Evolutionary conservation across 2,329 filamentous ascomycete genomes (phyloP).

Genomic region (Sporothrix pallida): DNA sequence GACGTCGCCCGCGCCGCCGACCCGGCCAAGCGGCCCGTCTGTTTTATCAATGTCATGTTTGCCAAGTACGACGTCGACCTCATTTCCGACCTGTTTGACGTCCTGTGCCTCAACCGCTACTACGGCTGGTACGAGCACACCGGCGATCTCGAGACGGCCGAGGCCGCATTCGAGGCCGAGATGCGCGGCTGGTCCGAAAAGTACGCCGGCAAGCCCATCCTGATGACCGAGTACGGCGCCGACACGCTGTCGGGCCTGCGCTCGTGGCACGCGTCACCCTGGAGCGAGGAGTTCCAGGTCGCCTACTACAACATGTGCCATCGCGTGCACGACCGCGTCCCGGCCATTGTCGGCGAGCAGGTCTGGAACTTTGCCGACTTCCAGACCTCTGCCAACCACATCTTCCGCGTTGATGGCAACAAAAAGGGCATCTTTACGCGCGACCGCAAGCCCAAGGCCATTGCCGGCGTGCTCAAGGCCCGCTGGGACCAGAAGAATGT

Average conservation of each 20-base stretch:
- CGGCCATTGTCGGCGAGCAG: conserved; percentile 12
- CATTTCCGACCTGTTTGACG: background rate
- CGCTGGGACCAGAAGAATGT: background rate
- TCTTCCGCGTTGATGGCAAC: conserved; percentile 15
- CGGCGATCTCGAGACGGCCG: background rate
- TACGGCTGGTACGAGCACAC: conserved; percentile 17
- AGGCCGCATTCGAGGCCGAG: conserved; percentile 4
- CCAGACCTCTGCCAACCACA: conserved; percentile 10
- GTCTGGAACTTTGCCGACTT: conserved; percentile 21
- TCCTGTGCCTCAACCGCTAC: conserved; percentile 19
- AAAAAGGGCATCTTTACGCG: conserved; percentile 16
- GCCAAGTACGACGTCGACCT: background rate
- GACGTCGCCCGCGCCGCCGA: background rate
- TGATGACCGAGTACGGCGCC: conserved; percentile 14
- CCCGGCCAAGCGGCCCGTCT: background rate
- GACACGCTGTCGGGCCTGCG: conserved; percentile 10
- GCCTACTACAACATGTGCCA: conserved; percentile 20
- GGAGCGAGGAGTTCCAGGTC: conserved; percentile 18
- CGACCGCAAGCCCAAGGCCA: conserved; percentile 21
- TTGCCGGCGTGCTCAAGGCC: background rate
- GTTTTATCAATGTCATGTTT: conserved; percentile 18
- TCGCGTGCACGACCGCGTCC: conserved; percentile 9
- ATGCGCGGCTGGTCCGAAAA: background rate
- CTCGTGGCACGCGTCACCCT: background rate
- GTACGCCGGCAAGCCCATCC: conserved; percentile 4